phyloP scores from a whole-genome alignment of 305 asterid species.

The Rubia peregrina region DNA sequence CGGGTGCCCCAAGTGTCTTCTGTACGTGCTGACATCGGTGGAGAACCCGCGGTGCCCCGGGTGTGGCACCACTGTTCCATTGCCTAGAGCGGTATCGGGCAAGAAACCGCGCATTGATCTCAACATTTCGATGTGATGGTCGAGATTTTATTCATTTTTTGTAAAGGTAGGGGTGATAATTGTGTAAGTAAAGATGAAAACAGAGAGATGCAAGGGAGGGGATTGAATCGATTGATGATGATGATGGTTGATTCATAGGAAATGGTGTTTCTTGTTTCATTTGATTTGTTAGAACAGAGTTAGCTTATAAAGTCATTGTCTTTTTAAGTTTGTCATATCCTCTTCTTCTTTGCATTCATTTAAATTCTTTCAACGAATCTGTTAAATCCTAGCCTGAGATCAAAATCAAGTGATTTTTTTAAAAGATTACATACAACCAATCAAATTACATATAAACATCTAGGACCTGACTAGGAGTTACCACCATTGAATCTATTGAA shows the following conservation, averaged over 20 bases:
- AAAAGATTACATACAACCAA: too few relatives aligned
- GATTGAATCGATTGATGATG: too few relatives aligned
- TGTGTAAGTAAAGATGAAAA: constrained; percentile 23
- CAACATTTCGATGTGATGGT: constrained; percentile 56
- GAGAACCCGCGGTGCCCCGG: constrained; percentile 73
- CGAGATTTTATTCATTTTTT: constrained; percentile 28
- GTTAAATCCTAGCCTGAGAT: too few relatives aligned
- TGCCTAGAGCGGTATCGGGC: constrained; percentile 26
- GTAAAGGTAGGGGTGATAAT: constrained; percentile 39
- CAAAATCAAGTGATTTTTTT: too few relatives aligned
- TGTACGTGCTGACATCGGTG: constrained; percentile 57
- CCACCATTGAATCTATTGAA: too few relatives aligned
- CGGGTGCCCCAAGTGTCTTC: constrained; percentile 72
- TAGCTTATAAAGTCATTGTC: constrained; percentile 1
- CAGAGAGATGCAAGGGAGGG: constrained; percentile 12
- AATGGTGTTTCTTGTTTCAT: background rate
- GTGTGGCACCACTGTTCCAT: constrained; percentile 50
- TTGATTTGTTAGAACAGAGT: constrained; percentile 4
- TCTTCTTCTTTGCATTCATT: too few relatives aligned
- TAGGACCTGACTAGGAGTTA: too few relatives aligned
- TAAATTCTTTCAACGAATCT: too few relatives aligned
- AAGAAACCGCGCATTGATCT: constrained; percentile 89
- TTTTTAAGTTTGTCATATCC: too few relatives aligned
- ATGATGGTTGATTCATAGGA: background rate
- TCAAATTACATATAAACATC: too few relatives aligned